Percentiles rank a stretch among this genome's conserved stretches.
Evolutionary conservation across 1,139 yeast genomes (phyloP).

Genomic region (Lodderomyces metapsilosis): DNA sequence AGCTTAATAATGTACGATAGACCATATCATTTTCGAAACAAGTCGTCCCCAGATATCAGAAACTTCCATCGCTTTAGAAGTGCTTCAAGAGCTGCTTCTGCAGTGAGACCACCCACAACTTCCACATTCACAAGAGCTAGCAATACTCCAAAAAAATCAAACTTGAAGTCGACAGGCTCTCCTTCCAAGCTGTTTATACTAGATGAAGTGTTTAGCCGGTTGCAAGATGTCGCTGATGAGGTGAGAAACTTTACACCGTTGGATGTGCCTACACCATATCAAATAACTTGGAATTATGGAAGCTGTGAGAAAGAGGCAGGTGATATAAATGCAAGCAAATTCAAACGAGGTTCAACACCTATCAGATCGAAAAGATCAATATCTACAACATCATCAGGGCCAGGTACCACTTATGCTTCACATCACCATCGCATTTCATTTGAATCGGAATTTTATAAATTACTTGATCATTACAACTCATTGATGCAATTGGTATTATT

Average conservation of each 20-base stretch:
- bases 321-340: neutral
- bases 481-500: constrained; percentile 10
- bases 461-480: constrained; percentile 12
- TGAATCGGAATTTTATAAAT: constrained; percentile 10
- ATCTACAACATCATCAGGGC: no score
- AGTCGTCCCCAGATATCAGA: neutral
- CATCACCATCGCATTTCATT: neutral
- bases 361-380: neutral
- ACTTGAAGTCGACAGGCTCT: no score
- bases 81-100: neutral
- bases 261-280: neutral
- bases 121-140: no score
- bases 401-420: no score
- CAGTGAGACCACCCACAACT: no score
- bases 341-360: neutral
- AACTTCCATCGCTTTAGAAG: neutral
- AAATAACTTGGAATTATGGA: neutral
- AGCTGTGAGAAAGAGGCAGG: neutral
- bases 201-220: neutral
- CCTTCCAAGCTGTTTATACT: neutral
- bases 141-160: neutral
- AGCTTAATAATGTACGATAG: neutral
- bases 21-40: neutral
- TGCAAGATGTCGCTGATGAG: neutral
- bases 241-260: neutral